These are phyloP conservation scores for Vitis hybrid DNA, from an alignment of 177 flowering plant species.

Conservation along the genomic window DNA sequence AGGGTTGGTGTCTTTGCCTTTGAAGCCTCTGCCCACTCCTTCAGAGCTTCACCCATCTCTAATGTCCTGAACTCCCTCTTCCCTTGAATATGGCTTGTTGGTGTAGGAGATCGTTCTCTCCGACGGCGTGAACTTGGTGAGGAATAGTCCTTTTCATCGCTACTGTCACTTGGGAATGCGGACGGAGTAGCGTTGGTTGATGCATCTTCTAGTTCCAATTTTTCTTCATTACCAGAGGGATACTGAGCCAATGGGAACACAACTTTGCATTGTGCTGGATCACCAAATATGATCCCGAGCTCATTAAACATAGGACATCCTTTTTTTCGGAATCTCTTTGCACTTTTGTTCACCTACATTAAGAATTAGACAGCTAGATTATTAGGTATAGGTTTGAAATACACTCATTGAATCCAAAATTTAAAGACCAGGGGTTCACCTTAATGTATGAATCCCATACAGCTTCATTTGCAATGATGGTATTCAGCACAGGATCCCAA, in stretches of 20 bases:
- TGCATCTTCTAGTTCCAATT: conserved; percentile 13
- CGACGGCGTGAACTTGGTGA: neutral
- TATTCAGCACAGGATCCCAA: conserved; percentile 9
- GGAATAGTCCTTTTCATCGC: conserved; percentile 8
- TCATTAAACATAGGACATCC: conserved; percentile 11
- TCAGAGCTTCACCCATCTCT: neutral
- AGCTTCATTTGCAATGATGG: conserved; percentile 3
- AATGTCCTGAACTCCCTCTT: neutral
- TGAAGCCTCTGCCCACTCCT: conserved; percentile 2
- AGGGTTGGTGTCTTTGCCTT: conserved; percentile 1
- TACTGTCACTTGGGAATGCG: conserved; percentile 6
- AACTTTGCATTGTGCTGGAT: conserved; percentile 3
- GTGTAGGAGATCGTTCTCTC: conserved; percentile 6
- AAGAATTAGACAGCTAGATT: neutral
- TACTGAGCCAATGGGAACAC: neutral
- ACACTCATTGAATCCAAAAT: neutral
- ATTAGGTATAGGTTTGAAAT: neutral
- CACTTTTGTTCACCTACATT: conserved; percentile 8
- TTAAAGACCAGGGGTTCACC: neutral
- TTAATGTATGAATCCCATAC: conserved; percentile 6
- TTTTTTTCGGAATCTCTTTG: conserved; percentile 9
- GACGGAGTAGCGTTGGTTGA: conserved; percentile 15
- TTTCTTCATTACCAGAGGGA: neutral
- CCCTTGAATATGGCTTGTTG: conserved; percentile 8
- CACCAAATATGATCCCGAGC: conserved; percentile 7